These are phyloP conservation scores for Psilocybe cyanescens DNA, from an alignment of 768 basidiomycete genomes.

Conservation along the genomic window DNA sequence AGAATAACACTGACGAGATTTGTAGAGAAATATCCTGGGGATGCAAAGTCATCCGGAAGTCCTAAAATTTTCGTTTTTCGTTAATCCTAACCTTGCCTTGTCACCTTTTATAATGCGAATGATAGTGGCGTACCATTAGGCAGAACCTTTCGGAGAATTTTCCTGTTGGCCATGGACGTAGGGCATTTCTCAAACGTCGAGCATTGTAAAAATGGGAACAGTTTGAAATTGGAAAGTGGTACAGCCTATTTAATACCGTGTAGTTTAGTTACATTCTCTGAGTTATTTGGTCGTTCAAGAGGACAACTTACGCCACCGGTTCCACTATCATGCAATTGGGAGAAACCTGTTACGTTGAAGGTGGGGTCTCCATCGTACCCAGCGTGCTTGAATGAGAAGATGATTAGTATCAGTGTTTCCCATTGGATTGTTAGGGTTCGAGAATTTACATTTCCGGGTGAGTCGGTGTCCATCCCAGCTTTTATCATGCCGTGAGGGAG, in stretches of 20 bases:
- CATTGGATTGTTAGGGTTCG: background rate
- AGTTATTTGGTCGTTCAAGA: no score
- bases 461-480: constrained; percentile 69
- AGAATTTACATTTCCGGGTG: constrained; percentile 56
- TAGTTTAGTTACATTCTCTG: background rate
- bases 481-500: constrained; percentile 75
- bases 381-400: constrained; percentile 37
- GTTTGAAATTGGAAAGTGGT: constrained; percentile 65
- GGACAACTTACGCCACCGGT: constrained; percentile 56
- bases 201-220: constrained; percentile 58
- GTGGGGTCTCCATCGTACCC: constrained; percentile 49
- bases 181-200: constrained; percentile 55
- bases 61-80: constrained; percentile 34
- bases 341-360: constrained; percentile 58
- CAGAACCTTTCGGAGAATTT: constrained; percentile 50
- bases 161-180: constrained; percentile 49
- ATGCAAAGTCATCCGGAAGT: constrained; percentile 60
- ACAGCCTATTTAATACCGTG: constrained; percentile 38
- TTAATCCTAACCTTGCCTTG: background rate
- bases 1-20: constrained; percentile 44
- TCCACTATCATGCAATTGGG: constrained; percentile 65
- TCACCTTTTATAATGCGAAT: background rate
- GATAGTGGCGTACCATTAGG: constrained; percentile 43
- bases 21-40: constrained; percentile 69
- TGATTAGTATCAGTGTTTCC: background rate